These are phyloP conservation scores for Psilocybe subaeruginosa DNA, from an alignment of 768 basidiomycete species.

Conservation along the genomic window DNA sequence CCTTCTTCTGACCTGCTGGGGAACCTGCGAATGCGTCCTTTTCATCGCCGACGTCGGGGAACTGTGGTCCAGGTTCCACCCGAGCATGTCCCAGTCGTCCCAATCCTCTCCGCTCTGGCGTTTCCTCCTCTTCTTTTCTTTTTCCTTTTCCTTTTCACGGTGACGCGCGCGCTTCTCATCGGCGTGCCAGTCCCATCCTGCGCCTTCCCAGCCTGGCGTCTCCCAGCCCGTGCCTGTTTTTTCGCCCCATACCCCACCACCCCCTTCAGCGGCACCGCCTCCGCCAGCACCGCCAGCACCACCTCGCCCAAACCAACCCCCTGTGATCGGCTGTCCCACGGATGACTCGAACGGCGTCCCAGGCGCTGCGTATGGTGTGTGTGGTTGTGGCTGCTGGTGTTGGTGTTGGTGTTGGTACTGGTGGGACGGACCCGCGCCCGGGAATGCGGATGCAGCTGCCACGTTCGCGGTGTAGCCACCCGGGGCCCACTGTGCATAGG, in stretches of 20 bases:
- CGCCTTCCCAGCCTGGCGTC: not conserved
- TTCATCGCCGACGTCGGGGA: slow-evolving; percentile 8
- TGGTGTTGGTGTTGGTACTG: too few relatives aligned
- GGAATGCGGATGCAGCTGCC: not conserved
- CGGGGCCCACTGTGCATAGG: not conserved
- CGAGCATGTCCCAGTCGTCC: not conserved
- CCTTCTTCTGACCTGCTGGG: not conserved
- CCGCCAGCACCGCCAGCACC: slow-evolving; percentile 7
- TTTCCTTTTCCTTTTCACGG: not conserved
- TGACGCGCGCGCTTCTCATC: not conserved
- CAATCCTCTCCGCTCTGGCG: slow-evolving; percentile 9
- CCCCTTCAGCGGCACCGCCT: slow-evolving; percentile 3
- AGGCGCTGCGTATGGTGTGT: slow-evolving; percentile 4
- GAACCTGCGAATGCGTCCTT: slow-evolving; percentile 20
- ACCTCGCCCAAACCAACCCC: slow-evolving; percentile 16
- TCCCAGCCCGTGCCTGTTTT: not conserved
- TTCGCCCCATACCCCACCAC: not conserved
- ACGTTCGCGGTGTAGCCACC: not conserved
- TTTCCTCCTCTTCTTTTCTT: slow-evolving; percentile 15
- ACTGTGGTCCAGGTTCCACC: not conserved
- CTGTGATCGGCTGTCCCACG: slow-evolving; percentile 26
- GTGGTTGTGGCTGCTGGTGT: not conserved
- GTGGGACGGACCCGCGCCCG: not conserved
- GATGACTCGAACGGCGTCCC: slow-evolving; percentile 18
- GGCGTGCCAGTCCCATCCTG: not conserved